Evolutionary conservation across 2,329 filamentous ascomycete species (phyloP), one percentile per base, ranked within the genome.

Genomic region (Ascochyta koolunga): DNA sequence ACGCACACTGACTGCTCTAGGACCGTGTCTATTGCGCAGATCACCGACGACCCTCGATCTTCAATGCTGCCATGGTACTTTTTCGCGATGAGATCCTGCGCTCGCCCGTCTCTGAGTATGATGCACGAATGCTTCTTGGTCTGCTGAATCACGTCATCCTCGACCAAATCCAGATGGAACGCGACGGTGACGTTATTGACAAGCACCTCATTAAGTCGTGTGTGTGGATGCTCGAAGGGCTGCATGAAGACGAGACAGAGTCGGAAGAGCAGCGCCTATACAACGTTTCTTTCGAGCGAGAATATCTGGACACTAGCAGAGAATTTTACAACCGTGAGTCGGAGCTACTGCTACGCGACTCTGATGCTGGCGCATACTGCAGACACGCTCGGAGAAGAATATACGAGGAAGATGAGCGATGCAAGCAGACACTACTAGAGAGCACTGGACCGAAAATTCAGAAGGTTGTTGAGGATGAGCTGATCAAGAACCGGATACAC

Each of bases 121-220:
- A 77, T 65, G 45, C 54, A 75, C 80, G 76, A 6, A 76, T 75
- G n/a, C 84, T 96, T 8, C 87, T 89, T 39, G 83, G 89, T 49
- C 85, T 96, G 6, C 79, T 98, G 22, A 90, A 90, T 65, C 85
- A 86, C 5, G 90, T 96, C 13, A 83, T 98, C 25, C 82, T 98
- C 3, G 93, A 96, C 59, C 90, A 97, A 76, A 89, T 99, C 61
- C 86, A 89, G 57, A 92, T 97, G 87, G 95, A 98, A 74, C 83
- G 95, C 24, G 87, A 92, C 54, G 95, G 93, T 24, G 92, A 97
- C 65, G 84, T 91, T 13, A 93, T 98, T 56, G 90, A 98, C 73
- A 87, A 90, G 63, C 84, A 86, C 31, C 80, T 96, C 4, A 86
- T 98, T 63, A 89, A 91, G 61, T 89, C 90, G 45, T 93, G 91